Base-by-base conservation (phyloP, 202 grass and related monocot genomes). In the Cymbopogon flexuosus region DNA sequence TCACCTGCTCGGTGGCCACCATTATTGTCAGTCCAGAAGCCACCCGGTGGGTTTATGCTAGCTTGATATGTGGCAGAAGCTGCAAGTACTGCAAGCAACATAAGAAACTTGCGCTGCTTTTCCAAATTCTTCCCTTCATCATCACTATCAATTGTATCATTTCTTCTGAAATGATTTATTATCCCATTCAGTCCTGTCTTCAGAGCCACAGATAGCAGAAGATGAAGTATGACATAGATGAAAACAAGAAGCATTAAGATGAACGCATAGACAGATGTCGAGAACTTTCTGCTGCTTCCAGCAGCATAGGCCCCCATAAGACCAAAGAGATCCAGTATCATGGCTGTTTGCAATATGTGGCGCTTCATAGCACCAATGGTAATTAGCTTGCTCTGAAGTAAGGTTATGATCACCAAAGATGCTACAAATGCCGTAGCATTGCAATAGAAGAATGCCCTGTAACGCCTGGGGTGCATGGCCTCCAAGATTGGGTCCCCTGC, bases 381-480 rank as follows among this genome's bases (percentile, higher is more conserved):
- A 78, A 91, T 85, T 5, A 39, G 6, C 5, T 60, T 40, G 11
- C 83, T 91, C 81, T 91, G 84, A 35, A 94, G 92, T 30, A 91
- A 35, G 46, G 65, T 87, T 35, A 94, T 91, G 10, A 91, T 86
- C 5, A 83, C 89, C 70, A 94, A 57, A 41, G 86, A 94, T 18
- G 84, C 75, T 15, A 91, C 84, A 58, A 94, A 91, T 40, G 87
- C 67, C 3, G 77, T 87, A 6, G 89, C 81, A 70, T 94, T 94
- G 49, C 84, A 91, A 27, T 85, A 86, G n/a, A 94, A 89, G 78
- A 91, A 94, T 29, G 65, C 30, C 31, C 81, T 81, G 64, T 94
- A 91, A 22, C 84, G 87, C 8, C 3, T 54, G 6, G 80, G 83
- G 21, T 77, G 54, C 18, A 75, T 73, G 16, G 15, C 22, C 52